Conservation (phyloP, 2,329 filamentous ascomycete genomes). For the Penicillium sumatraense region DNA sequence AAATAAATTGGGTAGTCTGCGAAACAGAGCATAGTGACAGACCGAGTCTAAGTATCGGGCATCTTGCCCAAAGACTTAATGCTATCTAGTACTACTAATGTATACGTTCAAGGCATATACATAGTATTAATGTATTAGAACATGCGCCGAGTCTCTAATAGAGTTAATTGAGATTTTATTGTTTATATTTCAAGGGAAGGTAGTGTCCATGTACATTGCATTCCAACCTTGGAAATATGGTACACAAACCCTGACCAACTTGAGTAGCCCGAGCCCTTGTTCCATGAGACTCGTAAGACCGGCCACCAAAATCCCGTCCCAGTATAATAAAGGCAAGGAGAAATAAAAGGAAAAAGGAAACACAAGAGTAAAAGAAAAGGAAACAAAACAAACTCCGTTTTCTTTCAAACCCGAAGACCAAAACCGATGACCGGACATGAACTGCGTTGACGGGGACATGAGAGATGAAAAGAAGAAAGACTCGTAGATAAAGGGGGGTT, state of each 20-base stretch:
- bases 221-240: slow-evolving; percentile 28
- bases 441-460: slow-evolving; percentile 23
- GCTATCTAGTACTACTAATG: neutral
- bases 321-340: slow-evolving; percentile 21
- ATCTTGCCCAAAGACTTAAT: no score
- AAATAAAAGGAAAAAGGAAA: slow-evolving; percentile 35
- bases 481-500: neutral
- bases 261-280: slow-evolving; percentile 10
- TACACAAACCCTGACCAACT: slow-evolving; percentile 24
- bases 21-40: no score
- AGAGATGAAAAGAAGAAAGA: slow-evolving; percentile 15
- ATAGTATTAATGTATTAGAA: neutral
- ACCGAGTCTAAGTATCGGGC: no score
- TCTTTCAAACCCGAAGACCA: slow-evolving; percentile 28
- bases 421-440: slow-evolving; percentile 26
- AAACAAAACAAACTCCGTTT: slow-evolving; percentile 40
- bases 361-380: slow-evolving; percentile 26
- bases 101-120: no score
- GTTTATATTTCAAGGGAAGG: neutral
- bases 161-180: neutral
- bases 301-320: slow-evolving; percentile 24
- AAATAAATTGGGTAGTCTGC: no score
- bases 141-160: neutral
- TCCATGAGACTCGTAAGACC: slow-evolving; percentile 22
- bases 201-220: slow-evolving; percentile 23